Base-by-base conservation (phyloP, 2,329 filamentous ascomycete genomes). In the Colletotrichum phormii region DNA sequence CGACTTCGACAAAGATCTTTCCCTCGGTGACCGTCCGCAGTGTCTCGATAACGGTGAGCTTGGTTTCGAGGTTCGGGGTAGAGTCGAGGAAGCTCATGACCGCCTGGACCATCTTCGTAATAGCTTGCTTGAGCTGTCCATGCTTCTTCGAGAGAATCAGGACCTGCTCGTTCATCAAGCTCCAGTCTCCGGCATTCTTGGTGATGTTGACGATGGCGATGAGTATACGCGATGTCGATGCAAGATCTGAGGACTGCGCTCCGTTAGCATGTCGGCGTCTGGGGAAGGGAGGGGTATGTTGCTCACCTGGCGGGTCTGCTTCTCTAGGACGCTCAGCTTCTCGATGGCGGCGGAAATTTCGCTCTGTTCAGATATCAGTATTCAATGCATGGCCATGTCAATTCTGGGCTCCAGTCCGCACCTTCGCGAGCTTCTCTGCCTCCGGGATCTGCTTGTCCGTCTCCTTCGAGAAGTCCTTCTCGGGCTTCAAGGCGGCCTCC, bases 1-100 rank as follows among this genome's bases (percentile, higher is more conserved):
- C 97, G 65, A 99, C 97, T 87, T 99, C 97, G 78, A 99, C 96
- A 80, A 99, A 99, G 82, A 99, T 99, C 93, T 99, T 99, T 85
- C 97, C 97, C 85, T 99, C 97, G 9, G 97, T 99, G 61, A 99
- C 96, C 54, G 96, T 98, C 78, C 97, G 91, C 79, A 99, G 84
- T 1, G 96, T 97, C 85, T 99, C 96, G 79, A 99, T 99, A 72
- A 98, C 91, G 26, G 94, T 93, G 70, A 99, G 88, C 86, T 98
- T 99, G 46, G 91, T 95, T 77, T 98, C 95, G 74, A 94, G 80
- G 79, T 91, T 93, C 42, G 97, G 95, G 26, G 95, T 95, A 59
- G 93, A 91, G 80, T 97, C 93, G 79, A 99, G 86, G 84, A 98
- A 98, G 73, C 87, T 89, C 92, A 99, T 98, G 75, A 98, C 95